phyloP scores from a whole-genome alignment of 331 rosid species.

The Spiraea crenata region DNA sequence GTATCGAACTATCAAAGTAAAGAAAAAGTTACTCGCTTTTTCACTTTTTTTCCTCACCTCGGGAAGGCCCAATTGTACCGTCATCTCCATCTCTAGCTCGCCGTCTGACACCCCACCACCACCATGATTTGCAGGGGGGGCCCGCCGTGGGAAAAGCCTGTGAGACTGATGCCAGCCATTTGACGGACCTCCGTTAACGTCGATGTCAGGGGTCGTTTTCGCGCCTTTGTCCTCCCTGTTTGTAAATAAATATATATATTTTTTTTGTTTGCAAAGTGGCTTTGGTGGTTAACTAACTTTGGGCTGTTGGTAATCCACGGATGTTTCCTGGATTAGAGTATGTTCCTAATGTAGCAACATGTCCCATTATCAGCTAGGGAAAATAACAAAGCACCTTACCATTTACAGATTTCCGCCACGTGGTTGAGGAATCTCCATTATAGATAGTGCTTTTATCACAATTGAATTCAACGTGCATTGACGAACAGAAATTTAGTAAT shows the following conservation, averaged over 20 bases:
- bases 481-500: no score
- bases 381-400: not conserved
- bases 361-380: not conserved
- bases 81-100: slow-evolving; percentile 25
- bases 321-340: slow-evolving; percentile 35
- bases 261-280: not conserved
- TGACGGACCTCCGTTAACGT: slow-evolving; percentile 40
- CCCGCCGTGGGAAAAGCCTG: slow-evolving; percentile 30
- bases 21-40: slow-evolving; percentile 13
- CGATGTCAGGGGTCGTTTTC: slow-evolving; percentile 27
- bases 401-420: not conserved
- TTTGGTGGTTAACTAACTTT: not conserved
- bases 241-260: not conserved
- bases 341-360: slow-evolving; percentile 28
- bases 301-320: slow-evolving; percentile 6
- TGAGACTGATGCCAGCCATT: slow-evolving; percentile 19
- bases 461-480: no score
- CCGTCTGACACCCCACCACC: slow-evolving; percentile 22
- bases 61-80: slow-evolving; percentile 52
- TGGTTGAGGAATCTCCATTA: not conserved
- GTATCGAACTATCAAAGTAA: slow-evolving; percentile 2
- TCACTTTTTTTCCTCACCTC: slow-evolving; percentile 28
- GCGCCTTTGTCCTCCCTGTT: not conserved
- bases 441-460: no score
- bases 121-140: slow-evolving; percentile 26